Conservation (phyloP, 495 filamentous ascomycete species). For the Darksidea phi region DNA sequence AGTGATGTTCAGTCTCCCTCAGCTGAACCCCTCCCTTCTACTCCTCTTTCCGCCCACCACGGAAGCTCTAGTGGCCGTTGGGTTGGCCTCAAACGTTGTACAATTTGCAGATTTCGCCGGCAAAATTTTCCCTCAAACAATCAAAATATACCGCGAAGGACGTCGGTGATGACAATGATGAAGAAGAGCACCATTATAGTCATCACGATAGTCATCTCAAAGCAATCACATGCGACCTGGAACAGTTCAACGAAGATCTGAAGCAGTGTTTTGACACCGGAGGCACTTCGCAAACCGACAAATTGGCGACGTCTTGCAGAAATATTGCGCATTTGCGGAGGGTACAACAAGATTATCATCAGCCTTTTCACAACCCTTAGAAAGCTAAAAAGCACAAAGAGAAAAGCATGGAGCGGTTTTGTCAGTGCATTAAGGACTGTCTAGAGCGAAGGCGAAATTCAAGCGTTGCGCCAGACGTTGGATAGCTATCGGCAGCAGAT, state of each 20-base stretch:
- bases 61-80: constrained; percentile 12
- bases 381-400: constrained; percentile 2
- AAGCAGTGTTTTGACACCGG: no score
- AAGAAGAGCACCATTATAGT: not conserved
- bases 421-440: constrained; percentile 7
- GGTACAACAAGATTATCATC: not conserved
- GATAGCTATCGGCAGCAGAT: constrained; percentile 19
- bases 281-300: no score
- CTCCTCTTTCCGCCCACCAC: not conserved
- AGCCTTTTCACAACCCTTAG: not conserved
- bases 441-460: constrained; percentile 10
- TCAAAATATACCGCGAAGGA: not conserved
- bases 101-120: constrained; percentile 14
- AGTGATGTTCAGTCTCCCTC: no score
- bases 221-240: not conserved
- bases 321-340: not conserved
- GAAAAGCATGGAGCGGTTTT: constrained; percentile 7
- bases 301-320: no score
- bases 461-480: not conserved
- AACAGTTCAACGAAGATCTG: no score
- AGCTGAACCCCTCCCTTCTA: no score
- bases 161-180: not conserved
- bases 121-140: constrained; percentile 1
- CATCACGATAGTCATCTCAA: constrained; percentile 1
- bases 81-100: constrained; percentile 6